Conservation (phyloP, 2,329 filamentous ascomycete species). For the Fusarium bulbicola region DNA sequence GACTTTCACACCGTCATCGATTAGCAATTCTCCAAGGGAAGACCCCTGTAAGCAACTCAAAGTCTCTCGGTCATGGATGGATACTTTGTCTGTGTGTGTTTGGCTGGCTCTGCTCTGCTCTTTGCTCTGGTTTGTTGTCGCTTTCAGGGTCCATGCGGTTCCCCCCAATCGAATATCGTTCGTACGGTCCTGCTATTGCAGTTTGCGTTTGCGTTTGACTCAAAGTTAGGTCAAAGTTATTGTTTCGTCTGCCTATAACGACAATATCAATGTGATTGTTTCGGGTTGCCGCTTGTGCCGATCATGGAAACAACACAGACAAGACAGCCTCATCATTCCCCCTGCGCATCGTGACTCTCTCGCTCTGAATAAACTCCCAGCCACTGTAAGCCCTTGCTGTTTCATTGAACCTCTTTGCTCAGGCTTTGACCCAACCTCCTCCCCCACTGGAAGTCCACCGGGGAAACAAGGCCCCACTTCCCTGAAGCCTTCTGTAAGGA, state of each 20-base stretch:
- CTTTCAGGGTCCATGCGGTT: slow-evolving; percentile 25
- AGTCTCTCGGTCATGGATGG: background rate
- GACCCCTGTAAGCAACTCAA: background rate
- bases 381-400: slow-evolving; percentile 8
- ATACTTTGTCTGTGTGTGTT: background rate
- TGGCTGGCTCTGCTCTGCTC: background rate
- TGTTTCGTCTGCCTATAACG: slow-evolving; percentile 1
- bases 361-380: slow-evolving; percentile 4
- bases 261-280: slow-evolving; percentile 9
- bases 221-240: background rate
- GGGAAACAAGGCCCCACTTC: slow-evolving; percentile 12
- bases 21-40: background rate
- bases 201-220: background rate
- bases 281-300: slow-evolving; percentile 4
- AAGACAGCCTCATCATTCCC: slow-evolving; percentile 20
- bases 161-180: slow-evolving; percentile 16
- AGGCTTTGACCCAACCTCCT: background rate
- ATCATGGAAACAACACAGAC: slow-evolving; percentile 13
- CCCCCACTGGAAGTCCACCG: slow-evolving; percentile 4
- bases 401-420: background rate
- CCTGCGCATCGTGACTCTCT: slow-evolving; percentile 19
- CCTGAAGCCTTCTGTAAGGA: slow-evolving; percentile 11
- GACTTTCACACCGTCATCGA: slow-evolving; percentile 4
- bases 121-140: background rate
- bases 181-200: background rate